Percentiles rank a stretch among this genome's conserved stretches.
Evolutionary conservation across 805 yeast species (phyloP).

Genomic region (Pichia paraexigua): DNA sequence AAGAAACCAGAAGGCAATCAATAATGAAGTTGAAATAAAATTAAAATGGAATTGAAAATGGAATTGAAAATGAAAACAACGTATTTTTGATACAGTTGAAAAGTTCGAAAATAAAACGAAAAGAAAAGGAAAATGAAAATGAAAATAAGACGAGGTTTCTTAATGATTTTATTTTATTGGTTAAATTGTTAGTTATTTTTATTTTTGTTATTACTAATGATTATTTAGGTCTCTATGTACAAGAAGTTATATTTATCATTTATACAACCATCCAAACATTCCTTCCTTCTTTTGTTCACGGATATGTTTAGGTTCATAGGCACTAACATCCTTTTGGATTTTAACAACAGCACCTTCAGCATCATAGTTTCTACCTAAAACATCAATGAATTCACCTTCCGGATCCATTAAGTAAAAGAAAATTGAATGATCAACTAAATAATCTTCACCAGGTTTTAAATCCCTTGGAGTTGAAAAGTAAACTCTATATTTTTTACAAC

Average conservation of each 20-base stretch:
- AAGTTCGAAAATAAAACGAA: background rate
- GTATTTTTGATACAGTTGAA: background rate
- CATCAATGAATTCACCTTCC: slow-evolving; percentile 94
- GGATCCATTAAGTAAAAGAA: slow-evolving; percentile 97
- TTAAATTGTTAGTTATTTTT: background rate
- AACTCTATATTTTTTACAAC: slow-evolving; percentile 86
- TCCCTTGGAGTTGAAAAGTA: slow-evolving; percentile 96
- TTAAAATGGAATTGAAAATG: background rate
- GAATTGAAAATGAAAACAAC: background rate
- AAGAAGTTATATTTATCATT: slow-evolving; percentile 20
- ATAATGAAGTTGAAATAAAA: background rate
- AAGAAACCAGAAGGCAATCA: background rate
- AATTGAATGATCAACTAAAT: slow-evolving; percentile 93
- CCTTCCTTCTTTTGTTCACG: slow-evolving; percentile 57
- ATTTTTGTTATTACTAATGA: background rate
- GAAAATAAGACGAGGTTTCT: background rate
- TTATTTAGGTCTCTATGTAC: background rate
- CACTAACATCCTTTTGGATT: slow-evolving; percentile 66
- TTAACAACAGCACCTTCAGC: slow-evolving; percentile 71
- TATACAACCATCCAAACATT: slow-evolving; percentile 52
- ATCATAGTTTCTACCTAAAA: slow-evolving; percentile 83
- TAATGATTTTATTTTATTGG: background rate
- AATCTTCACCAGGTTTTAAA: slow-evolving; percentile 92
- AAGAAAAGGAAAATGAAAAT: background rate
- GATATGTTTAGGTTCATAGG: slow-evolving; percentile 64